Evolutionary conservation across 1,284 basidiomycete species (phyloP).

Genomic region (Fomitiporia mediterranea): DNA sequence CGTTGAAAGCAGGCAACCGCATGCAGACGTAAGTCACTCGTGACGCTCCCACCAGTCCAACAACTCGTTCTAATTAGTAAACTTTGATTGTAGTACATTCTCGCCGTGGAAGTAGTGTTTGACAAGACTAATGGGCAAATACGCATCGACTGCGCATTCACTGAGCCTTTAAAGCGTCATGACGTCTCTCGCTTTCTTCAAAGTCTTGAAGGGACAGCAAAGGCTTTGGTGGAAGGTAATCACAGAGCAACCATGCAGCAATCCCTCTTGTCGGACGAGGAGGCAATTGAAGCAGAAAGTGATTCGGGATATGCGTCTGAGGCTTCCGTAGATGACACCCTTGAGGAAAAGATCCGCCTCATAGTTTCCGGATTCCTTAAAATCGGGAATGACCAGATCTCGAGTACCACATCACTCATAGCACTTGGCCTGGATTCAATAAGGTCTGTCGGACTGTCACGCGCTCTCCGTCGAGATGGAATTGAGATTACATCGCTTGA

Average conservation of each 20-base stretch:
- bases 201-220: slow-evolving; percentile 22
- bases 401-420: slow-evolving; percentile 36
- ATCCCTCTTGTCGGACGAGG: neutral
- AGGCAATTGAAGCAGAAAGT: neutral
- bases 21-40: slow-evolving; percentile 39
- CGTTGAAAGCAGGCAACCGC: slow-evolving; percentile 37
- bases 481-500: slow-evolving; percentile 32
- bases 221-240: slow-evolving; percentile 12
- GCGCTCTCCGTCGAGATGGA: slow-evolving; percentile 31
- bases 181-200: slow-evolving; percentile 27
- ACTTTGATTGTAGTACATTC: slow-evolving; percentile 29
- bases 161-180: slow-evolving; percentile 24
- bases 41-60: no score
- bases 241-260: neutral
- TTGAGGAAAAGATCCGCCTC: slow-evolving; percentile 24
- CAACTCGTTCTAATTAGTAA: no score
- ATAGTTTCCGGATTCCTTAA: slow-evolving; percentile 36
- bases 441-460: slow-evolving; percentile 41
- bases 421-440: slow-evolving; percentile 47
- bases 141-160: slow-evolving; percentile 32
- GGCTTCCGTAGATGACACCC: slow-evolving; percentile 2
- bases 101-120: slow-evolving; percentile 42
- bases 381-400: slow-evolving; percentile 28
- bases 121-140: slow-evolving; percentile 30
- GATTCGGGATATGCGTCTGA: neutral